Conservation (phyloP, 805 yeast species). For the Monosporozyma aquatica region DNA sequence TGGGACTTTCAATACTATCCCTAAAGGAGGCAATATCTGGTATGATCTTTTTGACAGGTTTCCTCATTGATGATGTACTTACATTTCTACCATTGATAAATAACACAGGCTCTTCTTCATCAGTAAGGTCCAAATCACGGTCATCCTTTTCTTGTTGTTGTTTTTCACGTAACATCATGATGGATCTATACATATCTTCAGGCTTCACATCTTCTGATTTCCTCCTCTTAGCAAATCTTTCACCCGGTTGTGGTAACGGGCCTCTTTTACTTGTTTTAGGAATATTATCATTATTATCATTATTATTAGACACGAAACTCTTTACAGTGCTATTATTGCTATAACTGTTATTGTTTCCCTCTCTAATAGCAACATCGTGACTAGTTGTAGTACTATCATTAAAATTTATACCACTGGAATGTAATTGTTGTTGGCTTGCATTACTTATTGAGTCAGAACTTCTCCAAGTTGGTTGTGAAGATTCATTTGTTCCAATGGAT, state of each 20-base stretch:
- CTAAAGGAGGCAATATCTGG: background rate
- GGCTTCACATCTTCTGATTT: constrained; percentile 53
- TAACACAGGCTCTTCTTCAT: constrained; percentile 68
- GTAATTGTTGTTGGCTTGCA: background rate
- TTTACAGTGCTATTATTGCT: background rate
- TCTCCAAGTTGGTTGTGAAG: background rate
- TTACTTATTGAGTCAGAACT: background rate
- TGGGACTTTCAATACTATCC: background rate
- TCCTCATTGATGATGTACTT: background rate
- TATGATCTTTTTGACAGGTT: constrained; percentile 2
- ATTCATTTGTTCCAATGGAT: constrained; percentile 5
- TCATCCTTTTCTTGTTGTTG: constrained; percentile 32
- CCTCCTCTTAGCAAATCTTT: constrained; percentile 28
- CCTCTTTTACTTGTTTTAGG: background rate
- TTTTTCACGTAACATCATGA: constrained; percentile 63
- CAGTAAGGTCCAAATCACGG: constrained; percentile 10
- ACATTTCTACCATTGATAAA: constrained; percentile 59
- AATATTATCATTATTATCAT: constrained; percentile 1
- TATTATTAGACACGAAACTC: background rate
- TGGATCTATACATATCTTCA: constrained; percentile 74
- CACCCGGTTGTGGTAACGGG: constrained; percentile 10
- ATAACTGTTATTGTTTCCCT: background rate
- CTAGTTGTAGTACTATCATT: no score
- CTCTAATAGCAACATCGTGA: no score
- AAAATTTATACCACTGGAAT: background rate